Evolutionary conservation across 371 early-diverging fungal species (phyloP).

Genomic region (Actinomortierella wolfii): DNA sequence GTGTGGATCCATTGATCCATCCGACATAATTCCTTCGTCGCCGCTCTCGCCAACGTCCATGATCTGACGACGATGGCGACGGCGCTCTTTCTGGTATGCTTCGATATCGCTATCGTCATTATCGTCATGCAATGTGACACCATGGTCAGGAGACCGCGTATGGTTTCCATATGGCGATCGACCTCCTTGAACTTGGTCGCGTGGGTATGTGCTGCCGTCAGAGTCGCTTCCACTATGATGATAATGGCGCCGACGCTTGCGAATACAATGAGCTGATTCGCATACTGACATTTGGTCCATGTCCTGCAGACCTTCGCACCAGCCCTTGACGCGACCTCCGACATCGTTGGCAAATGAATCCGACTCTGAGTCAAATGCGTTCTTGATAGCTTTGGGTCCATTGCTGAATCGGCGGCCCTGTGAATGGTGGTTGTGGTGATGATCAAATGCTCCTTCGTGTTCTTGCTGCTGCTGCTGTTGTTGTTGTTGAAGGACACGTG

Average conservation of each 20-base stretch:
- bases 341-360: slow-evolving; percentile 33
- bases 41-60: slow-evolving; percentile 1
- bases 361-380: slow-evolving; percentile 30
- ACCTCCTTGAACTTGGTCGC: no score
- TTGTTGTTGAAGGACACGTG: slow-evolving; percentile 22
- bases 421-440: neutral
- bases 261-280: slow-evolving; percentile 39
- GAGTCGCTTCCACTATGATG: no score
- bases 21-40: slow-evolving; percentile 24
- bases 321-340: slow-evolving; percentile 41
- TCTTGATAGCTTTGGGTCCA: slow-evolving; percentile 38
- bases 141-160: neutral
- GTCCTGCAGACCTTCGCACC: slow-evolving; percentile 20
- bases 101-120: slow-evolving; percentile 42
- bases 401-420: slow-evolving; percentile 20
- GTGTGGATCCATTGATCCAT: slow-evolving; percentile 24
- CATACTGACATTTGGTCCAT: slow-evolving; percentile 28
- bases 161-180: no score
- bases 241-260: slow-evolving; percentile 23
- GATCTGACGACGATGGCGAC: slow-evolving; percentile 8
- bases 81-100: slow-evolving; percentile 18
- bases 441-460: no score
- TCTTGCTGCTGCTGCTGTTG: slow-evolving; percentile 12
- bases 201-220: no score
- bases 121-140: neutral